phyloP scores from a whole-genome alignment of 768 basidiomycete genomes.

The Suillus placidus region DNA sequence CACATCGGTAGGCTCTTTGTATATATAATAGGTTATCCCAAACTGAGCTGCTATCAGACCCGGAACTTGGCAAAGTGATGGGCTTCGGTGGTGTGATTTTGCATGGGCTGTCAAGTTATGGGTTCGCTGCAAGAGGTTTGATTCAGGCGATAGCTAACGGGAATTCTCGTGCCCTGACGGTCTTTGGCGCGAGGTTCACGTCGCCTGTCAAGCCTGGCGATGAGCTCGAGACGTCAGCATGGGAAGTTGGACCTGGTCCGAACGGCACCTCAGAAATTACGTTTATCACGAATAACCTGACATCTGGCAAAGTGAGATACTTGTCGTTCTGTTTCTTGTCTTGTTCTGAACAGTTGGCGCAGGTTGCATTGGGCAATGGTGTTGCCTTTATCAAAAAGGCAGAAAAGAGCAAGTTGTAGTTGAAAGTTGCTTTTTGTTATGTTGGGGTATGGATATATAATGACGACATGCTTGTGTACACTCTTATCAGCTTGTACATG shows the following conservation, averaged over 20 bases:
- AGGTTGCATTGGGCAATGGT: constrained; percentile 62
- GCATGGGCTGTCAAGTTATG: constrained; percentile 82
- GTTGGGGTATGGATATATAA: background rate
- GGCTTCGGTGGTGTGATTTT: constrained; percentile 87
- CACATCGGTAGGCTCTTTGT: constrained; percentile 57
- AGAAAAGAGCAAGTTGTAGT: constrained; percentile 46
- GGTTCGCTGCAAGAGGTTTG: constrained; percentile 79
- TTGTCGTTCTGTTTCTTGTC: constrained; percentile 6
- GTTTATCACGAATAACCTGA: constrained; percentile 63
- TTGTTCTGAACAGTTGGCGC: constrained; percentile 1
- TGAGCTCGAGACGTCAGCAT: constrained; percentile 73
- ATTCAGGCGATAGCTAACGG: constrained; percentile 63
- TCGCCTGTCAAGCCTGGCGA: constrained; percentile 85
- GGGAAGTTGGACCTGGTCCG: constrained; percentile 74
- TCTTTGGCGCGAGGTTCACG: constrained; percentile 78
- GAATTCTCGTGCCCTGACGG: constrained; percentile 62
- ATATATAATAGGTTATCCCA: background rate
- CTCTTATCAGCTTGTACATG: background rate
- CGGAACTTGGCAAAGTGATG: constrained; percentile 64
- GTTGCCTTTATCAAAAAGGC: constrained; percentile 63
- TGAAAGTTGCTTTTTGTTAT: background rate
- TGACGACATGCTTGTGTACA: background rate
- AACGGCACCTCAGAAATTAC: constrained; percentile 60
- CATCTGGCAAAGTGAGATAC: constrained; percentile 55
- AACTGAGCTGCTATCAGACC: constrained; percentile 49